Conservation (phyloP, 2,329 filamentous ascomycete species). For the Polychaeton citri region DNA sequence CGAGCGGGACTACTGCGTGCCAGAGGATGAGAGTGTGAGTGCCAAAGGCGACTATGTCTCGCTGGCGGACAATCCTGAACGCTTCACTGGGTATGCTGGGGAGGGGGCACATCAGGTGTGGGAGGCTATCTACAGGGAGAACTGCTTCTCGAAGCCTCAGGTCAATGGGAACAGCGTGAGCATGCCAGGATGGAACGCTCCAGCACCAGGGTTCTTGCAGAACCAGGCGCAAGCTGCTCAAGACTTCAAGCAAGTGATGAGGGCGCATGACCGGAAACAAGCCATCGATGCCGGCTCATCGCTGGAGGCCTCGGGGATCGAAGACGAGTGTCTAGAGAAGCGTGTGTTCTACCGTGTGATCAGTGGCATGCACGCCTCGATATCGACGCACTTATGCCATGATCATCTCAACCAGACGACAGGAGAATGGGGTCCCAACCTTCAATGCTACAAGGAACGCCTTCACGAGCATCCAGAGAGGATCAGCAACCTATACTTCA, state of each 20-base stretch:
- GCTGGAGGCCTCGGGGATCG: slow-evolving; percentile 54
- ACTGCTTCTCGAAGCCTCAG: slow-evolving; percentile 59
- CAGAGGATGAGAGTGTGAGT: slow-evolving; percentile 77
- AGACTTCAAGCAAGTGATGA: slow-evolving; percentile 48
- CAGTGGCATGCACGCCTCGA: slow-evolving; percentile 96
- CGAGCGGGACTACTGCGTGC: slow-evolving; percentile 90
- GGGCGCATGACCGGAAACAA: slow-evolving; percentile 46
- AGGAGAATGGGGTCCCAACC: slow-evolving; percentile 81
- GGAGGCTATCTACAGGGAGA: slow-evolving; percentile 94
- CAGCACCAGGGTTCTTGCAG: slow-evolving; percentile 22
- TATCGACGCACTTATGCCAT: slow-evolving; percentile 91
- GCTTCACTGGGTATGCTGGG: slow-evolving; percentile 88
- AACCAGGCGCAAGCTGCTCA: slow-evolving; percentile 41
- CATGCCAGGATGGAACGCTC: slow-evolving; percentile 10
- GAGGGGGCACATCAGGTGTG: slow-evolving; percentile 79
- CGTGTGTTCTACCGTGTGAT: slow-evolving; percentile 95
- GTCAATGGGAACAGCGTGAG: slow-evolving; percentile 9
- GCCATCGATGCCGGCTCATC: slow-evolving; percentile 30
- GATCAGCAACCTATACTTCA: slow-evolving; percentile 96
- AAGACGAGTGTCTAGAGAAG: slow-evolving; percentile 94
- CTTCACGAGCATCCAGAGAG: slow-evolving; percentile 77
- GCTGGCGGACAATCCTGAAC: slow-evolving; percentile 81
- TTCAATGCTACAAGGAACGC: slow-evolving; percentile 77
- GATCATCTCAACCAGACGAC: slow-evolving; percentile 93
- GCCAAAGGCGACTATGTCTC: slow-evolving; percentile 95